Evolutionary conservation across 2,329 filamentous ascomycete species (phyloP), one percentile per base, ranked within the genome.

Genomic region (Chaetomiaceae sp.): DNA sequence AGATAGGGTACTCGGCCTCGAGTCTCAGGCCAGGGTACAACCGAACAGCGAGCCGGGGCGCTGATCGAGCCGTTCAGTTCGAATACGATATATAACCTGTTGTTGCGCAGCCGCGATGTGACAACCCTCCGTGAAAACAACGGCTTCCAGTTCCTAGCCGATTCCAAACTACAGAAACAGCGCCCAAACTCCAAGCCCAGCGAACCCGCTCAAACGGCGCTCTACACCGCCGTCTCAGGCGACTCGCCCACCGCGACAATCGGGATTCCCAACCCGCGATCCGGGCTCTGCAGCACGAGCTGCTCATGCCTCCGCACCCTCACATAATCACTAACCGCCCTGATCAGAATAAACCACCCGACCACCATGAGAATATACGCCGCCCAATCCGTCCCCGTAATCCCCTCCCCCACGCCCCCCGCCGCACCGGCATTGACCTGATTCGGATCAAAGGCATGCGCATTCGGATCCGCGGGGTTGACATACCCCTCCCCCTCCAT

Each of bases 291-390:
- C 55, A 96, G 70, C 5, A 98, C 88, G 41, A 98, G 73, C 64
- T 93, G 87, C 69, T 98, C 93, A 62, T 97, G 93, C 60, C 88
- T 77, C 62, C 91, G 78, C 30, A 89, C 93, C 56, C 83, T 80
- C 52, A 97, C 69, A 63, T 93, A 98, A 63, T 97, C 90, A 58
- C 85, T 89, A 15, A 95, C 81, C n/a, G 89, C 84, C 66, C 90
- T 81, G 62, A 98, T 97, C 52, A 98, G 72, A 52, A 98, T 89
- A 62, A 97, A 97, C 93, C 93, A 98, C 5, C 93, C 93, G 1
- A 95, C 84, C 61, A 98, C 87, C 93, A 98, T 98, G 38, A 98
- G 68, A 14, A 86, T 73, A 60, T 97, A 98, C 10, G 89, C 87
- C 53, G 95, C 73, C 88, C 88, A 96, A 62, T 97, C 90, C 54